phyloP scores from a whole-genome alignment of 2,329 filamentous ascomycete genomes.

The Talaromyces sp. region DNA sequence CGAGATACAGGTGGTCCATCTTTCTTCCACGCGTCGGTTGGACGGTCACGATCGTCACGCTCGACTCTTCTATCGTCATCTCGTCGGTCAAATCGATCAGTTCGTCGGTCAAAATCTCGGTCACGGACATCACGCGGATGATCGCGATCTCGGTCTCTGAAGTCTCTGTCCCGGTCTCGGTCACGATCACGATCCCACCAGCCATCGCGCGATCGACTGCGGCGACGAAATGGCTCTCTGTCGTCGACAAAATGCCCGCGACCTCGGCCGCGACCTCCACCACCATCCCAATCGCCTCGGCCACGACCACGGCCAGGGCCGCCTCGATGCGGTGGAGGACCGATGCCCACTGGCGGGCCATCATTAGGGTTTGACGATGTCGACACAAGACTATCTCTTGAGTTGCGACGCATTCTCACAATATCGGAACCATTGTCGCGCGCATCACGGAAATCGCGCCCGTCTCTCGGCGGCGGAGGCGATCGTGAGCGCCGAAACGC shows the following conservation, averaged over 20 bases:
- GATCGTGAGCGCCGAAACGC: conserved; percentile 41
- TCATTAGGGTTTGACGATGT: conserved; percentile 31
- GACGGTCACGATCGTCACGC: conserved; percentile 26
- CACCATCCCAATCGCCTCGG: conserved; percentile 38
- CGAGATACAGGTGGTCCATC: conserved; percentile 30
- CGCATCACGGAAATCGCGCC: conserved; percentile 35
- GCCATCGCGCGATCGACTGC: conserved; percentile 40
- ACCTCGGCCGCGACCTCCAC: conserved; percentile 39
- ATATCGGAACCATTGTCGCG: conserved; percentile 30
- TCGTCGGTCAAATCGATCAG: conserved; percentile 26
- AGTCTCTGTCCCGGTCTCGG: conserved; percentile 31
- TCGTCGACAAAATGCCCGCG: conserved; percentile 35
- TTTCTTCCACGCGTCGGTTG: conserved; percentile 32
- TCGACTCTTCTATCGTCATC: conserved; percentile 29
- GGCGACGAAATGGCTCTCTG: conserved; percentile 36
- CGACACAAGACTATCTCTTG: conserved; percentile 37
- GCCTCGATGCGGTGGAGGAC: conserved; percentile 26
- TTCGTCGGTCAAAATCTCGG: conserved; percentile 28
- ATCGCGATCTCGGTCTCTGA: conserved; percentile 32
- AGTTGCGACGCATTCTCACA: conserved; percentile 37
- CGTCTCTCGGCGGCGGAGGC: conserved; percentile 31
- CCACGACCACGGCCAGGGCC: conserved; percentile 37
- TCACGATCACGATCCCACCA: conserved; percentile 37
- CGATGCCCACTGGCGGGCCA: conserved; percentile 26
- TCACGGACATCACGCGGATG: conserved; percentile 14